phyloP scores from a whole-genome alignment of 495 filamentous ascomycete genomes.

The Aspergillus panamensis region DNA sequence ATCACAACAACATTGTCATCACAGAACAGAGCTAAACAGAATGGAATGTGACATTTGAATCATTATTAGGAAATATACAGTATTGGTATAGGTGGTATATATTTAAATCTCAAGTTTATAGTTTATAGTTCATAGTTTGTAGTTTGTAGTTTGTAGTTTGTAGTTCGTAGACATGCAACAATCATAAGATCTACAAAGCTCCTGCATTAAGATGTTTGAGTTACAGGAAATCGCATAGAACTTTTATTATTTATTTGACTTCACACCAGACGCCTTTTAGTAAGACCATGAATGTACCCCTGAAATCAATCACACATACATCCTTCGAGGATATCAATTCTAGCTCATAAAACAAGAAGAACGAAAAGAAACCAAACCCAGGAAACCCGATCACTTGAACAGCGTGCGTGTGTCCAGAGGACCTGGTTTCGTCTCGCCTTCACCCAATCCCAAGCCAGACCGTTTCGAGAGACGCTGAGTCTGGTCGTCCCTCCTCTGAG shows the following conservation, averaged over 20 bases:
- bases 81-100: no score
- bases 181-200: neutral
- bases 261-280: slow-evolving; percentile 39
- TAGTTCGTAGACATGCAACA: no score
- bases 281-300: slow-evolving; percentile 35
- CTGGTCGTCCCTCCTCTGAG: slow-evolving; percentile 65
- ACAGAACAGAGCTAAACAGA: neutral
- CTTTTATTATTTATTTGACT: slow-evolving; percentile 23
- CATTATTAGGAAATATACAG: no score
- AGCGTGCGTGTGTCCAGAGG: slow-evolving; percentile 76
- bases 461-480: slow-evolving; percentile 70
- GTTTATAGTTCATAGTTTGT: no score
- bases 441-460: slow-evolving; percentile 69
- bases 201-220: neutral
- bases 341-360: slow-evolving; percentile 23
- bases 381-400: slow-evolving; percentile 59
- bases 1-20: neutral
- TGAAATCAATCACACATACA: slow-evolving; percentile 43
- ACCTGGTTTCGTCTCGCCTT: slow-evolving; percentile 59
- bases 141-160: no score
- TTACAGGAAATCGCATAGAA: slow-evolving; percentile 1
- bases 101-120: no score
- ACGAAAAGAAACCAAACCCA: slow-evolving; percentile 23
- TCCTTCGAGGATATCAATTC: slow-evolving; percentile 38
- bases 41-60: no score